Percentiles rank a stretch among this genome's conserved stretches.
Conservation (phyloP, 176 grass and related monocot species). For the Avena atlantica region DNA sequence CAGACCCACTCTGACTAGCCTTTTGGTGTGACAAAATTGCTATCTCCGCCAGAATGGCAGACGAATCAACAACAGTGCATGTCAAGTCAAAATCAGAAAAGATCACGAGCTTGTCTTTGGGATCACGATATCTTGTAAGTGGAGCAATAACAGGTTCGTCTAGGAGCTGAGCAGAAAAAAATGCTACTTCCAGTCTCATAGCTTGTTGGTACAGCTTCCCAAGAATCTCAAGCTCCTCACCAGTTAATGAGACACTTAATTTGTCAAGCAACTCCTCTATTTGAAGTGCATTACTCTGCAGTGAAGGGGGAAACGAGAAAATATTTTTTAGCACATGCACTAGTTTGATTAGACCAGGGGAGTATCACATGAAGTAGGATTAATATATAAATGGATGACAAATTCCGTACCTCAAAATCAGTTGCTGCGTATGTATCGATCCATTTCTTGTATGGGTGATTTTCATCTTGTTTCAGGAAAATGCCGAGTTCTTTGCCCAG, state of each 20-base stretch:
- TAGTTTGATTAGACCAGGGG: neutral
- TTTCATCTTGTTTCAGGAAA: constrained; percentile 62
- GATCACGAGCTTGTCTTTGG: constrained; percentile 67
- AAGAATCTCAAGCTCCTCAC: constrained; percentile 92
- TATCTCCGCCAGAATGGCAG: constrained; percentile 90
- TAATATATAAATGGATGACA: neutral
- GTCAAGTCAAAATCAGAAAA: constrained; percentile 99
- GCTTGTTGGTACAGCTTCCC: constrained; percentile 88
- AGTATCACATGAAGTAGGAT: constrained; percentile 30
- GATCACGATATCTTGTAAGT: constrained; percentile 70
- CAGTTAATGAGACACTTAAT: constrained; percentile 85
- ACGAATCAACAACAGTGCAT: constrained; percentile 90
- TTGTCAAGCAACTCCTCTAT: constrained; percentile 98
- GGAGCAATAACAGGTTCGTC: constrained; percentile 72
- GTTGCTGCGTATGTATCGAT: constrained; percentile 70
- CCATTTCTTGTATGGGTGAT: constrained; percentile 90
- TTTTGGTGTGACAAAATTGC: constrained; percentile 82
- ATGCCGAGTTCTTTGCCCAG: constrained; percentile 72
- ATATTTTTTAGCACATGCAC: constrained; percentile 28
- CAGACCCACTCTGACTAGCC: constrained; percentile 60
- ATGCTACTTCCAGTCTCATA: constrained; percentile 86
- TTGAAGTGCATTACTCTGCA: constrained; percentile 69
- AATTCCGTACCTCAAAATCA: constrained; percentile 76
- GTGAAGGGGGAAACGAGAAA: neutral
- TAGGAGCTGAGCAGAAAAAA: constrained; percentile 68